Evolutionary conservation across 1,284 basidiomycete genomes (phyloP).

Genomic region (Phellinidium pouzarii): DNA sequence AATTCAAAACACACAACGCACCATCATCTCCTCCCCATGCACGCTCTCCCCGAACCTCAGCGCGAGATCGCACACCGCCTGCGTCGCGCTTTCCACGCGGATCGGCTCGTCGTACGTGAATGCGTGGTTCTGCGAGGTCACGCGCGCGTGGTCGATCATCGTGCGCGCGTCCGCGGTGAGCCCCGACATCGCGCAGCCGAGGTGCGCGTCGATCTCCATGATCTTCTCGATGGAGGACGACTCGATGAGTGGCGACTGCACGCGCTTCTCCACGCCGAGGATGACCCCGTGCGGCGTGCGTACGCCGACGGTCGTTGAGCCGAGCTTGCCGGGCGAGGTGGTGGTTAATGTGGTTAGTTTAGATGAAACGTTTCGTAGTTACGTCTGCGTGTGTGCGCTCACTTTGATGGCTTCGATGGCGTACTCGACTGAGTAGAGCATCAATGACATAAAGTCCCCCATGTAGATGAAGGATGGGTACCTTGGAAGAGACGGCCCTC

Average conservation of each 20-base stretch:
- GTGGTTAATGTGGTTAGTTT: slow-evolving; percentile 7
- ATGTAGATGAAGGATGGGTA: slow-evolving; percentile 27
- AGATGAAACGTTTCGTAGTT: not conserved
- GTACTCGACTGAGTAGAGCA: slow-evolving; percentile 76
- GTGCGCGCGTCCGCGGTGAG: slow-evolving; percentile 97
- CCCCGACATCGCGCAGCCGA: slow-evolving; percentile 98
- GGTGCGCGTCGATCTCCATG: slow-evolving; percentile 97
- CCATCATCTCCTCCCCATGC: slow-evolving; percentile 97
- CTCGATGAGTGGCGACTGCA: slow-evolving; percentile 94
- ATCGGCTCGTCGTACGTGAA: slow-evolving; percentile 98
- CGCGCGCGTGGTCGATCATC: slow-evolving; percentile 99
- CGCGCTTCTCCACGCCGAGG: slow-evolving; percentile 97
- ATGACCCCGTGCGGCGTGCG: slow-evolving; percentile 84
- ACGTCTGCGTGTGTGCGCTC: too few relatives aligned
- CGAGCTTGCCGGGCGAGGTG: slow-evolving; percentile 55
- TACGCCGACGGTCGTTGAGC: slow-evolving; percentile 95
- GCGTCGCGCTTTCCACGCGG: slow-evolving; percentile 94
- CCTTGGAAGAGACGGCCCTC: slow-evolving; percentile 94
- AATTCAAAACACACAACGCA: slow-evolving; percentile 26
- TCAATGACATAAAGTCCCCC: slow-evolving; percentile 1
- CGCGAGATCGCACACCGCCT: slow-evolving; percentile 97
- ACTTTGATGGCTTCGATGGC: slow-evolving; percentile 99
- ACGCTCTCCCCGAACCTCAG: slow-evolving; percentile 98
- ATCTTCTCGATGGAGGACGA: slow-evolving; percentile 98
- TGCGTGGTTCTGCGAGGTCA: slow-evolving; percentile 90